Percentiles rank a stretch among this genome's conserved stretches.
phyloP scores from a whole-genome alignment of 2,329 filamentous ascomycete species.

The Aspergillus neotritici region DNA sequence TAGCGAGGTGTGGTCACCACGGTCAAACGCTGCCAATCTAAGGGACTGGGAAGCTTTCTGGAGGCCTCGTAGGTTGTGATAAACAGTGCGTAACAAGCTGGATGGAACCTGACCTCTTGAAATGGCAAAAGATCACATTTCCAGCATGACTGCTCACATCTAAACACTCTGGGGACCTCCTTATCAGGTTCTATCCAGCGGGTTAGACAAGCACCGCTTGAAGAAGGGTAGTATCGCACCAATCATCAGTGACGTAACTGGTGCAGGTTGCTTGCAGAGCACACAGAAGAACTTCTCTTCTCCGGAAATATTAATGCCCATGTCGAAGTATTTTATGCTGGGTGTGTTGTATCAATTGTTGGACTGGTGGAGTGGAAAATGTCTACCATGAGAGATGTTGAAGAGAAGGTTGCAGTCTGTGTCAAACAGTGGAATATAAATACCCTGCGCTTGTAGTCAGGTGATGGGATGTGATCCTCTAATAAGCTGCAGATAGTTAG shows the following conservation, averaged over 20 bases:
- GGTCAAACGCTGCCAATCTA: background rate
- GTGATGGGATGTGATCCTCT: too few species aligned
- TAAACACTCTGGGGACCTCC: background rate
- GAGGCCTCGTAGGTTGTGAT: background rate
- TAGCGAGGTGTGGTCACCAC: background rate
- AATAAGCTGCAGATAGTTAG: too few species aligned
- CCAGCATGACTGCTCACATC: background rate
- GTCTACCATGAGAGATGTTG: too few species aligned
- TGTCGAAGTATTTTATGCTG: too few species aligned
- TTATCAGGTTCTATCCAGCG: background rate
- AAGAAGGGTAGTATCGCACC: background rate
- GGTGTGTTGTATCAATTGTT: too few species aligned
- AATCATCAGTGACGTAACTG: background rate
- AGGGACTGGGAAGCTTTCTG: background rate
- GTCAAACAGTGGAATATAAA: too few species aligned
- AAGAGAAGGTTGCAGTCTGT: too few species aligned
- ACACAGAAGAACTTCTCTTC: background rate
- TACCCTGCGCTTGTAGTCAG: too few species aligned
- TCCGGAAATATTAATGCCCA: too few species aligned
- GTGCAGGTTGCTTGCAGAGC: slow-evolving; percentile 2
- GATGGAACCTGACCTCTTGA: slow-evolving; percentile 1
- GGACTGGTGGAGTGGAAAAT: too few species aligned
- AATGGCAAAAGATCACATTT: background rate
- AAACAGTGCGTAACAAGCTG: slow-evolving; percentile 1
- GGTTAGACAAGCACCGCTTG: background rate